phyloP scores from a whole-genome alignment of 2,329 filamentous ascomycete genomes.

The Metarhizium album region DNA sequence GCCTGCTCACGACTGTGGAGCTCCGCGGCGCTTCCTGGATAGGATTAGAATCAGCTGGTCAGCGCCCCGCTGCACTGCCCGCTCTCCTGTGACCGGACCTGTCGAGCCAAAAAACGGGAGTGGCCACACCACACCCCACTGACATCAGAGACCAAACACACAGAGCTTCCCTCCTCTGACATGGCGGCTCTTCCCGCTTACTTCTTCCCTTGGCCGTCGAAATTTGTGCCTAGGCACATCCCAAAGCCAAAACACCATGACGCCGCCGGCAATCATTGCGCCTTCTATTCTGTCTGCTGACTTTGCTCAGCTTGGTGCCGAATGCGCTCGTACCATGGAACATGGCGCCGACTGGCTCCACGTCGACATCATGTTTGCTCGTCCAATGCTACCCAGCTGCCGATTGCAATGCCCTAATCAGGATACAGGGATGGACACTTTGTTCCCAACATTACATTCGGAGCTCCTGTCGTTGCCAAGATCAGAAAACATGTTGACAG shows the following conservation, averaged over 20 bases:
- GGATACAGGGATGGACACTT: constrained; percentile 84
- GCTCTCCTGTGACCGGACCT: no score
- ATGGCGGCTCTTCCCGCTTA: not conserved
- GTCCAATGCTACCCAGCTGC: constrained; percentile 15
- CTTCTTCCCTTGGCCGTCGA: not conserved
- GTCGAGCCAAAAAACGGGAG: no score
- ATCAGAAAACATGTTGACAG: constrained; percentile 77
- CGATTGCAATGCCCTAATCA: not conserved
- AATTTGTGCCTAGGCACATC: no score
- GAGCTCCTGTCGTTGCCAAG: constrained; percentile 87
- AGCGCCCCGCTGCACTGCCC: no score
- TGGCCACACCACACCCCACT: no score
- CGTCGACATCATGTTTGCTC: constrained; percentile 71
- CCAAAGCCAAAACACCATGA: constrained; percentile 46
- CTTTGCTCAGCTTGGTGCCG: constrained; percentile 79
- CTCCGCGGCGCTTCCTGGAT: no score
- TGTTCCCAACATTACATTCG: constrained; percentile 96
- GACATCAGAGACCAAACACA: constrained; percentile 7
- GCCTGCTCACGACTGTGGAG: no score
- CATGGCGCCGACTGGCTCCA: constrained; percentile 89
- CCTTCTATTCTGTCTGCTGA: constrained; percentile 97
- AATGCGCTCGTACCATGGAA: constrained; percentile 76
- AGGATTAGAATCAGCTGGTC: no score
- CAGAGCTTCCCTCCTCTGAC: not conserved
- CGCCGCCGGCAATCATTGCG: constrained; percentile 86